Evolutionary conservation across 345 rosid genomes (phyloP).

Genomic region (Mangifera indica): DNA sequence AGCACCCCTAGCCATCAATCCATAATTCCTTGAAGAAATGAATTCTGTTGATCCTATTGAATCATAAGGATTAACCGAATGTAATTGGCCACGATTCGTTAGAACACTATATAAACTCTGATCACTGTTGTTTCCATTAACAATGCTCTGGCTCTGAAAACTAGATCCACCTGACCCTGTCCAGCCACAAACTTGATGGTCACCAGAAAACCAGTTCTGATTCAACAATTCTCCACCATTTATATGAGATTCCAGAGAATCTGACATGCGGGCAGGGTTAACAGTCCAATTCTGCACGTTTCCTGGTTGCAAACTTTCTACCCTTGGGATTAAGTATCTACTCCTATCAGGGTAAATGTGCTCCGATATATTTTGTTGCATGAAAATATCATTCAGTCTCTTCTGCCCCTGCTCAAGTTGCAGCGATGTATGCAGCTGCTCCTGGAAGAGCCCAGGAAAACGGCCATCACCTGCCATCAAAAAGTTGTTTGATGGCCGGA

Average conservation of each 20-base stretch:
- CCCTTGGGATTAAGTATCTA: conserved; percentile 61
- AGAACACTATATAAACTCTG: conserved; percentile 76
- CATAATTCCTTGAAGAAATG: conserved; percentile 60
- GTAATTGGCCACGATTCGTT: conserved; percentile 65
- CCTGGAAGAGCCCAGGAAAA: conserved; percentile 56
- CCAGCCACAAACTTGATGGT: conserved; percentile 67
- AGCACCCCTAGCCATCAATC: conserved; percentile 46
- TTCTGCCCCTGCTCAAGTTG: conserved; percentile 51
- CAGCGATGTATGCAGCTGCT: conserved; percentile 50
- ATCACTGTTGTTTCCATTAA: conserved; percentile 47
- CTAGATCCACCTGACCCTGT: conserved; percentile 41
- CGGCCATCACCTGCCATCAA: conserved; percentile 47
- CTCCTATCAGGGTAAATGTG: conserved; percentile 51
- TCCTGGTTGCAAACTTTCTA: conserved; percentile 38
- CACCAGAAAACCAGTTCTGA: conserved; percentile 68
- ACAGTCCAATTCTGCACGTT: conserved; percentile 59
- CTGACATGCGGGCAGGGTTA: conserved; percentile 47
- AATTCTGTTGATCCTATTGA: conserved; percentile 46
- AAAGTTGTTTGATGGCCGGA: conserved; percentile 49
- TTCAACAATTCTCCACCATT: conserved; percentile 42
- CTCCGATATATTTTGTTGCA: conserved; percentile 53
- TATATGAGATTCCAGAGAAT: conserved; percentile 45
- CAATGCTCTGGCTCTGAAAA: conserved; percentile 45
- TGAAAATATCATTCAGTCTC: conserved; percentile 51
- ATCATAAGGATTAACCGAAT: conserved; percentile 42